Percentiles rank a stretch among this genome's conserved stretches.
phyloP scores from a whole-genome alignment of 306 rosid species.

The Rosa persica region DNA sequence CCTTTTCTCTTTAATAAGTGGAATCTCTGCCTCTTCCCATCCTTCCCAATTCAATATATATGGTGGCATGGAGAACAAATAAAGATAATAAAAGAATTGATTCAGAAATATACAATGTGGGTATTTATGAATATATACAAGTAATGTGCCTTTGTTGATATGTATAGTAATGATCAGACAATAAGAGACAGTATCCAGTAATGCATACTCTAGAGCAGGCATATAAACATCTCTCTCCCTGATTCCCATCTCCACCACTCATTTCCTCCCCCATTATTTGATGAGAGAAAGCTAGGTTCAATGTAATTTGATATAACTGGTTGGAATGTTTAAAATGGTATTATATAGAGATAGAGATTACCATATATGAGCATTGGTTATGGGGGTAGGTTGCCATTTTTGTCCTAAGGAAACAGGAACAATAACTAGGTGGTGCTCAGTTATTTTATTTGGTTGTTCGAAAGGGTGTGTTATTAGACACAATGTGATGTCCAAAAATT shows the following conservation, averaged over 20 bases:
- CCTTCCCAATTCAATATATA: constrained; percentile 36
- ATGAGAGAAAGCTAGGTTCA: constrained; percentile 12
- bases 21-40: constrained; percentile 88
- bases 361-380: background rate
- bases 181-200: constrained; percentile 44
- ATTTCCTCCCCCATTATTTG: background rate
- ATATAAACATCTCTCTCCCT: constrained; percentile 19
- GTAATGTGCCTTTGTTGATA: constrained; percentile 28
- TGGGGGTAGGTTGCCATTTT: constrained; percentile 43
- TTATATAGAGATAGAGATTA: constrained; percentile 16
- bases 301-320: constrained; percentile 44
- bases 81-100: constrained; percentile 1
- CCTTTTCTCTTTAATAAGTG: constrained; percentile 65
- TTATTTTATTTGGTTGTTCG: constrained; percentile 27
- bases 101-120: background rate
- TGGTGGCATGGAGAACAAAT: background rate
- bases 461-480: constrained; percentile 47
- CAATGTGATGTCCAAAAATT: constrained; percentile 49
- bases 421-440: constrained; percentile 26
- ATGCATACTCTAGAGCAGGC: constrained; percentile 55
- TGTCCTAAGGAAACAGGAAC: constrained; percentile 49
- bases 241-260: constrained; percentile 29
- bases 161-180: constrained; percentile 39
- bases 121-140: background rate
- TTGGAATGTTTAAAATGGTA: constrained; percentile 53